Evolutionary conservation across 1,139 yeast species (phyloP).

Genomic region (Eremothecium cymbalariae): DNA sequence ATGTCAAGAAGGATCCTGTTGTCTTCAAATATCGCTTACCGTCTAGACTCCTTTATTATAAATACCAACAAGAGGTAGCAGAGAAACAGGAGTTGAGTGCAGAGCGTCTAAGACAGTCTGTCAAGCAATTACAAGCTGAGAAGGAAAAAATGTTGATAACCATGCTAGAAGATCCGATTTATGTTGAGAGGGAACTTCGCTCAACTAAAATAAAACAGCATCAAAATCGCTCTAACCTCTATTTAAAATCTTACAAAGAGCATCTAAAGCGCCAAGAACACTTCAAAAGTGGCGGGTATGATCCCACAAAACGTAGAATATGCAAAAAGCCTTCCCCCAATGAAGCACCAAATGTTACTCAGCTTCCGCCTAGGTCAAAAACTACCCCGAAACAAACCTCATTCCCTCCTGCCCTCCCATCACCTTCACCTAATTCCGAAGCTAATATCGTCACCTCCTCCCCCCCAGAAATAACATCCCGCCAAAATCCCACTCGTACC

Average conservation of each 20-base stretch:
- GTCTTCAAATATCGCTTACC: slow-evolving; percentile 32
- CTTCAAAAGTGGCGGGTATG: slow-evolving; percentile 21
- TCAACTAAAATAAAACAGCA: neutral
- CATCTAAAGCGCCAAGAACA: slow-evolving; percentile 19
- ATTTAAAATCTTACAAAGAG: slow-evolving; percentile 18
- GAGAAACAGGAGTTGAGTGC: slow-evolving; percentile 45
- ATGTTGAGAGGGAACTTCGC: slow-evolving; percentile 12
- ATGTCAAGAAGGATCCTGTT: slow-evolving; percentile 16
- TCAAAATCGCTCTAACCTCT: slow-evolving; percentile 15
- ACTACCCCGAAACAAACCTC: too few species aligned
- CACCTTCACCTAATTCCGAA: neutral
- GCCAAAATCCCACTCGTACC: too few species aligned
- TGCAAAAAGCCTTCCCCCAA: neutral
- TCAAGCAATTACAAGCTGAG: slow-evolving; percentile 37
- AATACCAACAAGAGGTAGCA: slow-evolving; percentile 40
- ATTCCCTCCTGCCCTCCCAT: neutral
- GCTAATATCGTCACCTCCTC: neutral
- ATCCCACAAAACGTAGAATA: slow-evolving; percentile 11
- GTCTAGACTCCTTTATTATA: slow-evolving; percentile 36
- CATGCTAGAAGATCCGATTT: slow-evolving; percentile 28
- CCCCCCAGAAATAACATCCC: neutral
- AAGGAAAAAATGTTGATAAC: slow-evolving; percentile 42
- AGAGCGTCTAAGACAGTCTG: slow-evolving; percentile 40
- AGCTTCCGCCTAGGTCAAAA: too few species aligned
- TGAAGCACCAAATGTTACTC: too few species aligned